Conservation (phyloP, 192 early-diverging fungal genomes). For the Radiomyces spectabilis region DNA sequence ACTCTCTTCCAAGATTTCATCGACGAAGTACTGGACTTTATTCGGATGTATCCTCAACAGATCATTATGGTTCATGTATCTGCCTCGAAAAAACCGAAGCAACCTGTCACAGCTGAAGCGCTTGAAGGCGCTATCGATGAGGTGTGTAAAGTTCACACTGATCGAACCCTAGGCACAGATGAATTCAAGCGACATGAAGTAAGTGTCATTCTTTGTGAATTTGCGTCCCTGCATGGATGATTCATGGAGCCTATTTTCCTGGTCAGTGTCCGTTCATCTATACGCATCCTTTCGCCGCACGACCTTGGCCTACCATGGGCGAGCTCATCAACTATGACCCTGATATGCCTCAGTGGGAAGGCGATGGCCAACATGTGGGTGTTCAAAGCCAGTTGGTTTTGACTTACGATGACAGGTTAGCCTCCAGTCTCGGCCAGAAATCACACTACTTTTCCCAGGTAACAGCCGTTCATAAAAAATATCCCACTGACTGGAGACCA, state of each 20-base stretch:
- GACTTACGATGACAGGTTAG: not conserved
- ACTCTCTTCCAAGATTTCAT: not conserved
- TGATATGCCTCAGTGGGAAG: constrained; percentile 23
- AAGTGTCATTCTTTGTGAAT: not conserved
- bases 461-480: no score
- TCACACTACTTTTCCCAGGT: constrained; percentile 8
- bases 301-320: constrained; percentile 13
- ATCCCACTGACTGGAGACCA: no score
- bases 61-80: constrained; percentile 4
- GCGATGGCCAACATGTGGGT: constrained; percentile 24
- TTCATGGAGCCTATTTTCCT: no score
- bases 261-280: constrained; percentile 27
- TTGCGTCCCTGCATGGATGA: no score
- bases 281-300: not conserved
- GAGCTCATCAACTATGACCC: constrained; percentile 24
- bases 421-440: not conserved
- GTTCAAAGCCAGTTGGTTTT: constrained; percentile 14
- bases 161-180: constrained; percentile 4
- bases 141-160: constrained; percentile 11
- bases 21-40: constrained; percentile 4
- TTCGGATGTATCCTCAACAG: constrained; percentile 3
- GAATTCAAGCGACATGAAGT: constrained; percentile 7
- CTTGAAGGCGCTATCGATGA: constrained; percentile 13
- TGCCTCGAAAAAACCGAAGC: not conserved
- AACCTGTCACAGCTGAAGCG: not conserved